Base-by-base conservation (phyloP, 106 monocot species). In the Alisma plantagoaquatica region DNA sequence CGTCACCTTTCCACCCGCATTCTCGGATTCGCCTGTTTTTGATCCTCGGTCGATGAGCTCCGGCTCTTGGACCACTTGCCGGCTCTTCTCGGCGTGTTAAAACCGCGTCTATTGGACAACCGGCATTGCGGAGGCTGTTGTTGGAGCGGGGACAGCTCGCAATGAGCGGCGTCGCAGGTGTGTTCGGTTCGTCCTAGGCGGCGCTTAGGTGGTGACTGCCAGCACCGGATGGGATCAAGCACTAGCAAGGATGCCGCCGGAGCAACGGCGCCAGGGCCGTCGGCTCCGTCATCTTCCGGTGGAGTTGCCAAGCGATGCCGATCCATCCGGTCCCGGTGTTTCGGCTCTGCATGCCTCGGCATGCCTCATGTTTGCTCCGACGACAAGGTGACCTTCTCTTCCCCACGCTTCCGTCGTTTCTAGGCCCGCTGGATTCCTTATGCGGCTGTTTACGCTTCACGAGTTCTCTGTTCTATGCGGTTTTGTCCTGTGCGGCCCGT, bases 181-280 rank as follows among this genome's bases (percentile, higher is more conserved):
- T 7, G 35, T 38, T 38, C 35, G 35, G 29, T 24, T 27, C n/a
- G 35, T 51, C 4, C n/a, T 18, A 1, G 19, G 29, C 31, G 30
- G 29, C 7, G 15, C 25, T 27, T 20, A 1, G 27, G 6, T 29
- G 51, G 25, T 15, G 23, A 32, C 35, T 38, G 35, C n/a, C n/a
- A n/a, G n/a, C n/a, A n/a, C n/a, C n/a, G n/a, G 29, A 74, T 74
- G 74, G 74, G 74, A 51, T 61, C 74, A 29, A 44, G 67, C 20
- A 44, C 56, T 56, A 74, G 74, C 61, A 74, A 63, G 62, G 50
- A 19, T 28, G 43, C 23, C 8, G 49, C 10, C 15, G 23, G 5
- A 15, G 0, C 18, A 11, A 2, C 49, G 57, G 50, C 19, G 10
- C 33, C 10, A 42, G 30, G 28, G 64, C 44, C 32, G 27, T 64